phyloP scores from a whole-genome alignment of 148 eudicot species.

The Simmondsia chinensis region DNA sequence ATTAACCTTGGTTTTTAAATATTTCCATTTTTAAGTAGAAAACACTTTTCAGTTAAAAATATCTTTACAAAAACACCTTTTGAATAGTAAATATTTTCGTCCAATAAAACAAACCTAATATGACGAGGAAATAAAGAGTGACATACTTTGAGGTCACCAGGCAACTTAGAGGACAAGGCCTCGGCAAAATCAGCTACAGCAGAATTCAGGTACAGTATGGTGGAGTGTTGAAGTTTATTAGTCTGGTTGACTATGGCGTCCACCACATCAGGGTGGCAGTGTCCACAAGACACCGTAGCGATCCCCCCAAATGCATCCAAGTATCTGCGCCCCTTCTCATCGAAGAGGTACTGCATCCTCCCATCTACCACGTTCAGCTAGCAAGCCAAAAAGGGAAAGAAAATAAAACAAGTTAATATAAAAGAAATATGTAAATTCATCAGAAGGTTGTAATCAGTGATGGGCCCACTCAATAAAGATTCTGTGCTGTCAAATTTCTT shows the following conservation, averaged over 20 bases:
- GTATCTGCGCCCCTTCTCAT: conserved; percentile 81
- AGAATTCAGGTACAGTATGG: conserved; percentile 70
- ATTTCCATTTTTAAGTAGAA: too few species aligned
- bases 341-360: conserved; percentile 90
- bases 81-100: too few species aligned
- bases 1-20: too few species aligned
- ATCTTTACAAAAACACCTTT: too few species aligned
- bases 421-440: too few species aligned
- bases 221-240: conserved; percentile 73
- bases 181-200: conserved; percentile 90
- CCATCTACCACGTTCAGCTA: conserved; percentile 91
- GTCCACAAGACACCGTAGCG: conserved; percentile 88
- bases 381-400: conserved; percentile 2
- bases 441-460: too few species aligned
- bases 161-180: conserved; percentile 80
- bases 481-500: too few species aligned
- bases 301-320: conserved; percentile 91
- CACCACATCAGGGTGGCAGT: conserved; percentile 88
- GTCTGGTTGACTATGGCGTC: conserved; percentile 66
- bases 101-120: conserved; percentile 3
- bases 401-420: too few species aligned
- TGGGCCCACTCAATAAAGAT: too few species aligned
- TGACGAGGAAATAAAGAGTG: background rate
- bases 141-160: conserved; percentile 89
- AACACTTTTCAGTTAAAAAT: too few species aligned